Base-by-base conservation (phyloP, 176 grass and related monocot genomes). In the Musa beccarii region DNA sequence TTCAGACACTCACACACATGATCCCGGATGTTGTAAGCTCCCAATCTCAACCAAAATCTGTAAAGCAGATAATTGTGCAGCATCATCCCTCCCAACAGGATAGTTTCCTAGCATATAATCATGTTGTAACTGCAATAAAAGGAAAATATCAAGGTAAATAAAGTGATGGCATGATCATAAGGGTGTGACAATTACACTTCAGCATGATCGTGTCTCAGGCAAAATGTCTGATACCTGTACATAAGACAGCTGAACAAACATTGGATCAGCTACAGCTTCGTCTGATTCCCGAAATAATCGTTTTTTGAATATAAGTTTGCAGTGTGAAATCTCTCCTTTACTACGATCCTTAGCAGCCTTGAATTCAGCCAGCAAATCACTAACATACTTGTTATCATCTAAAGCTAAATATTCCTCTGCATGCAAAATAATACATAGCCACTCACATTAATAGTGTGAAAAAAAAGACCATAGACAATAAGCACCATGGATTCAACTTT, bases 31-130 rank as follows among this genome's bases (percentile, higher is more conserved):
- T 71, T 94, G 90, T 53, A 99, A 26, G 75, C 84, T 94, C 68
- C 95, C 95, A 88, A 94, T 88, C 81, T 99, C 95, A 15, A 87
- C 86, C 71, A 94, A 81, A 79, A 92, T 99, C 83, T 99, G 91
- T 53, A 99, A 87, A 76, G 91, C 90, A 80, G 95, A 88, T 15
- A 99, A 89, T 82, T 93, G 89, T 69, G 95, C 86, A 78, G 91
- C 95, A 89, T 99, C 94, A 81, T 99, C 90, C 82, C 95, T 92
- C 62, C 91, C 95, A 17, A 99, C 88, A 59, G 95, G 95, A 86
- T 99, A 99, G 78, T 99, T 99, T 79, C 95, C 95, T 63, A 92
- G 85, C 80, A 94, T 89, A 81, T 99, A 99, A 84, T 99, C 95
- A 84, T 94, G 88, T 86, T 99, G 95, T 70, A 94, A 76, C 95